Evolutionary conservation across 495 filamentous ascomycete species (phyloP).

Genomic region (Oleoguttula mirabilis): DNA sequence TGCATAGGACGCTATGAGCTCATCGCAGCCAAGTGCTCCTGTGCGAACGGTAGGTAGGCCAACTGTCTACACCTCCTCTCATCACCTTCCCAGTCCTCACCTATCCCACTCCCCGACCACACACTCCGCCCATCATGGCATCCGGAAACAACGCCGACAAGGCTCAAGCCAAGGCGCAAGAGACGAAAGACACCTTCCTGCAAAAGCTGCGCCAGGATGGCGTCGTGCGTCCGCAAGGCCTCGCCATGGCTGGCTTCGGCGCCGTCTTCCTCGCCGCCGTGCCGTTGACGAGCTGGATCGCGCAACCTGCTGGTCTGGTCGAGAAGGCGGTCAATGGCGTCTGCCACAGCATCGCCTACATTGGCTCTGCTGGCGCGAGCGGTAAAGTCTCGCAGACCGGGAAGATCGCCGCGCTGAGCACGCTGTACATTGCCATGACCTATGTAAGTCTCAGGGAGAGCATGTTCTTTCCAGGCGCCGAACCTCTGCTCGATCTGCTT

Average conservation of each 20-base stretch:
- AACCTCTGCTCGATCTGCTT: too few species aligned
- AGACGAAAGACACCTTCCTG: constrained; percentile 7
- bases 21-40: too few species aligned
- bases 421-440: constrained; percentile 10
- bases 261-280: constrained; percentile 14
- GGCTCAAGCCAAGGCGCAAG: constrained; percentile 1
- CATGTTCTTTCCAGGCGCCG: too few species aligned
- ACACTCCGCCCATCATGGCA: too few species aligned
- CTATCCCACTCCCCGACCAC: too few species aligned
- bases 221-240: constrained; percentile 13
- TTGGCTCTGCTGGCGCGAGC: constrained; percentile 5
- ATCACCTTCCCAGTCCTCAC: too few species aligned
- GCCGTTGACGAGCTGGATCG: constrained; percentile 9
- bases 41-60: too few species aligned
- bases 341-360: constrained; percentile 3
- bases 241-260: constrained; percentile 11
- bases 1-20: too few species aligned
- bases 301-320: constrained; percentile 2
- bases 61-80: too few species aligned
- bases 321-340: constrained; percentile 8
- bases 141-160: too few species aligned
- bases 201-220: constrained; percentile 11
- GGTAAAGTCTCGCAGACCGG: constrained; percentile 1
- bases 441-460: too few species aligned
- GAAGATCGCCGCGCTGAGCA: constrained; percentile 14